Evolutionary conservation across 257 asterid species (phyloP), one percentile per base, ranked within the genome.

Genomic region (Eustoma russellianum): DNA sequence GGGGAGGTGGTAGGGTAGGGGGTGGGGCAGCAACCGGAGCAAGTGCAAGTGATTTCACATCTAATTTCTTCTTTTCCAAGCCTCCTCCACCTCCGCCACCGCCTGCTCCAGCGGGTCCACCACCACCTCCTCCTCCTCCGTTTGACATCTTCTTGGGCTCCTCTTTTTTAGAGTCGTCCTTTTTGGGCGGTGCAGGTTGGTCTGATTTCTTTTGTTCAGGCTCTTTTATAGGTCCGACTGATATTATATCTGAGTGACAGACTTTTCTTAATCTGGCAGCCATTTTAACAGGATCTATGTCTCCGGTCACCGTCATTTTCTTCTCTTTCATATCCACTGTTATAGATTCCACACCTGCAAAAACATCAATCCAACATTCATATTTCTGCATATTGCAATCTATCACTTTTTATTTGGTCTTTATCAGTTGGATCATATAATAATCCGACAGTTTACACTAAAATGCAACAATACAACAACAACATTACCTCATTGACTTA

Each of bases 171-270:
- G 48, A 15, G 17, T 49, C 63, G 11, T 38, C 56, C 48, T 48
- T 61, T 44, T 38, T 51, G 24, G 16, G 74, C 82, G 0, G 55
- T 61, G 35, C 64, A 49, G 17, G 52, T 33, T 5, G 43, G 12
- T 66, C 56, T 2, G 79, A 82, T 41, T 83, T 83, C 45, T 83
- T 80, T 79, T 83, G 80, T 9, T 83, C 91, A 0, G 88, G 83
- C 69, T 83, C 94, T 33, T 86, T 86, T 12, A 88, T 87, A 0
- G 95, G 91, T 49, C 94, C 95, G 15, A 81, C 80, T 0, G 88
- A 66, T 0, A 79, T 24, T 3, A 86, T 75, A 16, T 83, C 91
- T 0, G 94, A 66, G 48, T 50, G 48, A 63, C 95, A 86, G 7
- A 86, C 66, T 62, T 86, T 86, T 49, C 91, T 65, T 57, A 86